Evolutionary conservation across 1,139 yeast genomes (phyloP).

Genomic region (Lodderomyces orthopsilosis): DNA sequence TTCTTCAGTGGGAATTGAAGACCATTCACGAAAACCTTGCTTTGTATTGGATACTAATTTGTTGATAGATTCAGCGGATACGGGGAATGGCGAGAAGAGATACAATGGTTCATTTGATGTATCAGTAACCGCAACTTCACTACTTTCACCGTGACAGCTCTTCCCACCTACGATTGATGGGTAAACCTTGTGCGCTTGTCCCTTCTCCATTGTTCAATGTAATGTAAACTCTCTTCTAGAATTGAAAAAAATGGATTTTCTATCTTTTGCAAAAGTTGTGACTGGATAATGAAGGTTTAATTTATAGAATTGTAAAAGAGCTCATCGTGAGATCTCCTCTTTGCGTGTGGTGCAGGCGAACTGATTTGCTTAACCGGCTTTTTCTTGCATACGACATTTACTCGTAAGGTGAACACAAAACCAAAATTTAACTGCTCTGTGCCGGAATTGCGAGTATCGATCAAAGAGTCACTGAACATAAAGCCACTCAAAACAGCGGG

Average conservation of each 20-base stretch:
- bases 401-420: too few species aligned
- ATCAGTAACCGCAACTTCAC: slow-evolving; percentile 15
- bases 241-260: neutral
- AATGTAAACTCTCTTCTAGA: too few species aligned
- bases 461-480: too few species aligned
- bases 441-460: too few species aligned
- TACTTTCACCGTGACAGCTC: slow-evolving; percentile 11
- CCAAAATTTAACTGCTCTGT: too few species aligned
- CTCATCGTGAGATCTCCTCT: neutral
- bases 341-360: too few species aligned
- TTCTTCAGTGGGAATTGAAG: slow-evolving; percentile 14
- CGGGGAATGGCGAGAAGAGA: slow-evolving; percentile 12
- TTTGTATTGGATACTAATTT: slow-evolving; percentile 15
- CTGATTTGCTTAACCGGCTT: too few species aligned
- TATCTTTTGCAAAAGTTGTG: neutral
- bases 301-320: neutral
- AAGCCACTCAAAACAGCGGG: too few species aligned
- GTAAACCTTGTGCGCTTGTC: neutral
- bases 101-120: slow-evolving; percentile 15
- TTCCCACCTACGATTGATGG: slow-evolving; percentile 22
- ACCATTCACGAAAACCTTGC: slow-evolving; percentile 31
- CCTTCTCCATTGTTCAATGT: neutral
- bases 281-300: neutral
- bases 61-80: slow-evolving; percentile 8
- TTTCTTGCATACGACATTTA: too few species aligned